Conservation (phyloP, 2,329 filamentous ascomycete genomes). For the Aspergillus hiratsukae region DNA sequence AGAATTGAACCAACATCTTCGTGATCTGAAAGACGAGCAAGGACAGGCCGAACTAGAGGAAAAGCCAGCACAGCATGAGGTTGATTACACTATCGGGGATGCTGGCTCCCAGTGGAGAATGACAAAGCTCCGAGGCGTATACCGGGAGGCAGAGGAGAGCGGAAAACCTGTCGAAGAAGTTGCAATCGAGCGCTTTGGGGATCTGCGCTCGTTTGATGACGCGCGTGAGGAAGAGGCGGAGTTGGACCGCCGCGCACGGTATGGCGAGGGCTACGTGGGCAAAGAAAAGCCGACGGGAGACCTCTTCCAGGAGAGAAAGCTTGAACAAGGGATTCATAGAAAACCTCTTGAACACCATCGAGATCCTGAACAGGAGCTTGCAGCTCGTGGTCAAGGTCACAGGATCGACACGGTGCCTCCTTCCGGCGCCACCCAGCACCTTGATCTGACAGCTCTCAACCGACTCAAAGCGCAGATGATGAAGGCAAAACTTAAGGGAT, state of each 20-base stretch:
- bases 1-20: slow-evolving; percentile 72
- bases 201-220: slow-evolving; percentile 80
- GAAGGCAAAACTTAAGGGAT: slow-evolving; percentile 83
- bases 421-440: slow-evolving; percentile 45
- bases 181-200: slow-evolving; percentile 76
- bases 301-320: slow-evolving; percentile 70
- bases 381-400: slow-evolving; percentile 50
- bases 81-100: slow-evolving; percentile 85
- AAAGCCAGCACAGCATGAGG: slow-evolving; percentile 55
- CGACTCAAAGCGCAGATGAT: slow-evolving; percentile 89
- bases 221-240: slow-evolving; percentile 91
- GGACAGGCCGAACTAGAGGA: slow-evolving; percentile 50
- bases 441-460: slow-evolving; percentile 80
- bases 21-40: slow-evolving; percentile 57
- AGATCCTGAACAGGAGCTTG: slow-evolving; percentile 33
- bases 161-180: slow-evolving; percentile 73
- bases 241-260: slow-evolving; percentile 73
- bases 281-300: slow-evolving; percentile 87
- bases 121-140: slow-evolving; percentile 86
- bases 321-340: slow-evolving; percentile 51
- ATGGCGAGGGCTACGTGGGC: slow-evolving; percentile 77
- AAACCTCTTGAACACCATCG: slow-evolving; percentile 23
- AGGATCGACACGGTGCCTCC: slow-evolving; percentile 53
- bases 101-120: slow-evolving; percentile 90
- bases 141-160: slow-evolving; percentile 70